phyloP scores from a whole-genome alignment of 1,284 basidiomycete genomes.

The Tylopilus orsonianus region DNA sequence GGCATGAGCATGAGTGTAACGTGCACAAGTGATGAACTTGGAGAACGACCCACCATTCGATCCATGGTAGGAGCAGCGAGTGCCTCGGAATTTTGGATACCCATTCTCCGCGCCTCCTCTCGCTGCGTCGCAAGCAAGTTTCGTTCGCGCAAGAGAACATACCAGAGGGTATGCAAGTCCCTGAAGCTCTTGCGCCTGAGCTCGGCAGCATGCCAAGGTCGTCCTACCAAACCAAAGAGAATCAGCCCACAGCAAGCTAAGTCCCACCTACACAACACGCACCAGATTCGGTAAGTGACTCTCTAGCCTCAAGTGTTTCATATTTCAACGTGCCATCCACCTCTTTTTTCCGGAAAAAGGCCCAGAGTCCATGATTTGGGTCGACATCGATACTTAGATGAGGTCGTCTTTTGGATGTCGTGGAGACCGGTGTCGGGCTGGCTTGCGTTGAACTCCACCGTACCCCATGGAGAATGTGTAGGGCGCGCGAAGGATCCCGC shows the following conservation, averaged over 20 bases:
- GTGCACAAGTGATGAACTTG: not conserved
- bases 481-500: slow-evolving; percentile 17
- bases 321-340: slow-evolving; percentile 38
- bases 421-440: not conserved
- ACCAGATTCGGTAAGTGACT: slow-evolving; percentile 39
- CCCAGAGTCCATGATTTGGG: slow-evolving; percentile 69
- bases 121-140: slow-evolving; percentile 88
- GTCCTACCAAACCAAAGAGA: slow-evolving; percentile 48
- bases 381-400: slow-evolving; percentile 45
- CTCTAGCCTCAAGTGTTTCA: slow-evolving; percentile 48
- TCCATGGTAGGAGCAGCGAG: slow-evolving; percentile 37
- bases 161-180: slow-evolving; percentile 93
- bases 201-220: slow-evolving; percentile 84
- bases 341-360: slow-evolving; percentile 65
- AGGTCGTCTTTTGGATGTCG: slow-evolving; percentile 37
- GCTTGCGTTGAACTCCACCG: slow-evolving; percentile 29
- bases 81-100: slow-evolving; percentile 41
- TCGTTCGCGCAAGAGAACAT: slow-evolving; percentile 81
- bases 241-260: slow-evolving; percentile 7
- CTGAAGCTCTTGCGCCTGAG: slow-evolving; percentile 87
- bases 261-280: slow-evolving; percentile 26
- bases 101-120: slow-evolving; percentile 70
- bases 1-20: not conserved
- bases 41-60: slow-evolving; percentile 37
- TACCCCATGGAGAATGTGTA: slow-evolving; percentile 11